Evolutionary conservation across 768 basidiomycete genomes (phyloP), one percentile per base, ranked within the genome.

Genomic region (Naganishia vaughanmartiniae): DNA sequence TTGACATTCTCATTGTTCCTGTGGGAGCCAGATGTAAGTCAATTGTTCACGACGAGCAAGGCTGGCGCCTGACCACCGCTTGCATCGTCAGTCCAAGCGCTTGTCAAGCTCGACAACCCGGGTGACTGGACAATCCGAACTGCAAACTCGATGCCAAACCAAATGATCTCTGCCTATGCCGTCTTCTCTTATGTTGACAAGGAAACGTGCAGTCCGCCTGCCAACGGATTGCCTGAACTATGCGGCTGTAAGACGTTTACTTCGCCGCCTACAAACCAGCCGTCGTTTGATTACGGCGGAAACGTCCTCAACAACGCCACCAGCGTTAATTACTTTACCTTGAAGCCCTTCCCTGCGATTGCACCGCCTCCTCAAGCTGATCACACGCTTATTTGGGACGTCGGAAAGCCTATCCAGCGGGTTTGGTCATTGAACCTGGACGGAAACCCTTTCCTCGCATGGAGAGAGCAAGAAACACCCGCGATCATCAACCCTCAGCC

Each of bases 51-150:
- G 36, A 53, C 1, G n/a, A 17, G 7, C 17, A 3, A 4, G 34
- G 31, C 4, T 1, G 28, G 28, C 34, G 33, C 10, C 45, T 65
- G 21, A 24, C 34, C 3, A 63, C 58, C 6, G 10, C 28, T 19
- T 53, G 4, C n/a, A 2, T 15, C 31, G 42, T 36, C 45, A 70
- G 69, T 54, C 30, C 58, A 58, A 36, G 53, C 58, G 26, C 60
- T 70, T 17, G 69, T 70, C 51, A 70, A 70, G 24, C 69, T 70
- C 1, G 51, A 70, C 51, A 70, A 70, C 31, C 69, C 69, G 24
- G 69, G 69, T 24, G 60, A 70, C 34, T 70, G 69, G 69, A 70
- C 69, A 21, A 70, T 70, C 53, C 69, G 69, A 4, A 65, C 63
- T 9, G 45, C 60, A 24, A 70, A 65, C 60, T 65, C 58, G 4